Evolutionary conservation across 2,329 filamentous ascomycete genomes (phyloP).

Genomic region (Colletotrichum aenigma): DNA sequence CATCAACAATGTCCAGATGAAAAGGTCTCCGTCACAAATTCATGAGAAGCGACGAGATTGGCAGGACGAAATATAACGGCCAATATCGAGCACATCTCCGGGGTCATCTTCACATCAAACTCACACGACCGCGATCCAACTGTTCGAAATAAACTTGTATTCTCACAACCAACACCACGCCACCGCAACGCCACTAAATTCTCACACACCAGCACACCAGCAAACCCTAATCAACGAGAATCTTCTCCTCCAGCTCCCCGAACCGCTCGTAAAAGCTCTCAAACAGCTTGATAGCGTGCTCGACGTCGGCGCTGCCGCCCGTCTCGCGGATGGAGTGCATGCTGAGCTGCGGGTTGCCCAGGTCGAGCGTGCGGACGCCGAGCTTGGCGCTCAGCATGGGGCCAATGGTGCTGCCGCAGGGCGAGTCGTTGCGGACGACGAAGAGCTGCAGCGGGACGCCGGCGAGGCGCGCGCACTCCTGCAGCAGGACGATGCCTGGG

Average conservation of each 20-base stretch:
- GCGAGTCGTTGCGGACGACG: constrained; percentile 93
- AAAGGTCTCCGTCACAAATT: rapidly evolving
- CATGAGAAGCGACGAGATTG: background rate
- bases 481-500: constrained; percentile 89
- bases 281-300: constrained; percentile 85
- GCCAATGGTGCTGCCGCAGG: constrained; percentile 95
- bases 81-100: too few relatives aligned
- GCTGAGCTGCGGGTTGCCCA: constrained; percentile 91
- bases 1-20: background rate
- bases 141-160: background rate
- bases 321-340: constrained; percentile 99
- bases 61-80: background rate
- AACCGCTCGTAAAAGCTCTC: constrained; percentile 86
- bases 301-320: constrained; percentile 85
- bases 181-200: background rate
- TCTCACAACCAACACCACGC: background rate
- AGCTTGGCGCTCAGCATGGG: constrained; percentile 92
- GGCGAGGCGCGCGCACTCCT: constrained; percentile 78
- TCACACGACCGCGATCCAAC: background rate
- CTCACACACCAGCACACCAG: too few relatives aligned
- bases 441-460: constrained; percentile 92
- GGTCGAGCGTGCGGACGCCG: constrained; percentile 86
- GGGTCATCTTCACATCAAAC: too few relatives aligned
- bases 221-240: constrained; percentile 72
- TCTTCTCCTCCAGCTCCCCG: constrained; percentile 80